Evolutionary conservation across 202 grass and related monocot genomes (phyloP).

Genomic region (Bolboschoenoplectus hybrid): DNA sequence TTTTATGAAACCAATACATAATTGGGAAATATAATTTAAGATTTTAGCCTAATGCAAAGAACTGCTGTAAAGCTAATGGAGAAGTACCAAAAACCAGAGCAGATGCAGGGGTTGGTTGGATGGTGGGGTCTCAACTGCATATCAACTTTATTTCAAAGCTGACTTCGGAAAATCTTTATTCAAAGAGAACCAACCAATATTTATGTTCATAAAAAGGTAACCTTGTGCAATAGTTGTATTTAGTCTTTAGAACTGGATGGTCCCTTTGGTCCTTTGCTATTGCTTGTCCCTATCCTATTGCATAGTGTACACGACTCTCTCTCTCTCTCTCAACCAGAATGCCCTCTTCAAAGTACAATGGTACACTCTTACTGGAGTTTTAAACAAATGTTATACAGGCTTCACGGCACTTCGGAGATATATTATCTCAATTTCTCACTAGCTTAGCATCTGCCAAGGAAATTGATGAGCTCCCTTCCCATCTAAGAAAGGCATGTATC

Average conservation of each 20-base stretch:
- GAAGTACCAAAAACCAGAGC: background rate
- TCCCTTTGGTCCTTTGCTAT: constrained; percentile 12
- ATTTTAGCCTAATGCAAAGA: constrained; percentile 14
- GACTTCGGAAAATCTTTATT: constrained; percentile 21
- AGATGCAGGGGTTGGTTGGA: background rate
- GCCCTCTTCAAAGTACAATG: background rate
- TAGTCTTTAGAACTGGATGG: background rate
- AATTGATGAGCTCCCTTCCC: constrained; percentile 71
- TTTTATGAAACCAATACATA: background rate
- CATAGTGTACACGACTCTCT: constrained; percentile 6
- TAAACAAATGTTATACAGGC: constrained; percentile 56
- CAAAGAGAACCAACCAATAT: background rate
- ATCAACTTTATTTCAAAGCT: background rate
- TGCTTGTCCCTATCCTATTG: background rate
- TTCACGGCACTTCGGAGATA: constrained; percentile 95
- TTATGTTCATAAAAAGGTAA: background rate
- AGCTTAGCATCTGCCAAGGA: constrained; percentile 67
- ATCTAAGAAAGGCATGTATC: constrained; percentile 90
- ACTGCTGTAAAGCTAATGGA: background rate
- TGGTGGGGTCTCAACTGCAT: background rate
- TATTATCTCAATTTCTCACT: constrained; percentile 75
- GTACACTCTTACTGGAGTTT: background rate
- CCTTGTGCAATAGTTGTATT: constrained; percentile 15
- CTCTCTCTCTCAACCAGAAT: background rate
- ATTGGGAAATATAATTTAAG: background rate